Conservation (phyloP, 495 filamentous ascomycete genomes). For the Aspergillus diversus region DNA sequence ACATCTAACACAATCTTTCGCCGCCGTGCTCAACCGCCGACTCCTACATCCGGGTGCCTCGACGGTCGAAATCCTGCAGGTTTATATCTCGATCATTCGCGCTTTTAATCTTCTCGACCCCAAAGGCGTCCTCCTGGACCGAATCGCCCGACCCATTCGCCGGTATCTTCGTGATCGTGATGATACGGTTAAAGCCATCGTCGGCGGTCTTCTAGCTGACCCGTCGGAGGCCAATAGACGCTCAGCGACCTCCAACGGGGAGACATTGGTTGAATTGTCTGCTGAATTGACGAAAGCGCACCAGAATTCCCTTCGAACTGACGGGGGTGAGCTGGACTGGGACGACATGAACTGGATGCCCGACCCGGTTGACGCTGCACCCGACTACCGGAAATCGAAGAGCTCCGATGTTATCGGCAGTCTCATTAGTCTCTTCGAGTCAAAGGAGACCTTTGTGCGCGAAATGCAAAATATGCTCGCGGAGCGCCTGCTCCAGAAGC, state of each 20-base stretch:
- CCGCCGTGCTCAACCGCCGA: slow-evolving; percentile 65
- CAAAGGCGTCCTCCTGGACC: slow-evolving; percentile 86
- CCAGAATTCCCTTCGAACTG: slow-evolving; percentile 49
- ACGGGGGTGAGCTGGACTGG: slow-evolving; percentile 77
- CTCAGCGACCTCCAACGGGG: slow-evolving; percentile 32
- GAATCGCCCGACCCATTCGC: slow-evolving; percentile 81
- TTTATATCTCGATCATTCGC: slow-evolving; percentile 91
- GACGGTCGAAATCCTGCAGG: slow-evolving; percentile 83
- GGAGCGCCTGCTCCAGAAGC: slow-evolving; percentile 76
- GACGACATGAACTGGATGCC: slow-evolving; percentile 91
- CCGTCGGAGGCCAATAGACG: slow-evolving; percentile 51
- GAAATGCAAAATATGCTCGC: slow-evolving; percentile 87
- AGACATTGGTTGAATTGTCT: slow-evolving; percentile 74
- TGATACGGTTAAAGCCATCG: slow-evolving; percentile 86
- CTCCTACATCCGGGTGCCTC: slow-evolving; percentile 87
- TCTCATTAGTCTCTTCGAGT: slow-evolving; percentile 83
- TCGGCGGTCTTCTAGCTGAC: slow-evolving; percentile 80
- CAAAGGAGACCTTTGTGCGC: slow-evolving; percentile 87
- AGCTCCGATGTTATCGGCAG: slow-evolving; percentile 90
- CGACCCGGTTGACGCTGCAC: slow-evolving; percentile 88
- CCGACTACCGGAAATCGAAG: slow-evolving; percentile 88
- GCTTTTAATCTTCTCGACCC: slow-evolving; percentile 88
- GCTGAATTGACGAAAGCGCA: slow-evolving; percentile 68
- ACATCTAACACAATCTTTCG: slow-evolving; percentile 73
- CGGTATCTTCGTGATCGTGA: slow-evolving; percentile 91